Base-by-base conservation (phyloP, 2,329 filamentous ascomycete genomes). In the Fusarium buxicola region DNA sequence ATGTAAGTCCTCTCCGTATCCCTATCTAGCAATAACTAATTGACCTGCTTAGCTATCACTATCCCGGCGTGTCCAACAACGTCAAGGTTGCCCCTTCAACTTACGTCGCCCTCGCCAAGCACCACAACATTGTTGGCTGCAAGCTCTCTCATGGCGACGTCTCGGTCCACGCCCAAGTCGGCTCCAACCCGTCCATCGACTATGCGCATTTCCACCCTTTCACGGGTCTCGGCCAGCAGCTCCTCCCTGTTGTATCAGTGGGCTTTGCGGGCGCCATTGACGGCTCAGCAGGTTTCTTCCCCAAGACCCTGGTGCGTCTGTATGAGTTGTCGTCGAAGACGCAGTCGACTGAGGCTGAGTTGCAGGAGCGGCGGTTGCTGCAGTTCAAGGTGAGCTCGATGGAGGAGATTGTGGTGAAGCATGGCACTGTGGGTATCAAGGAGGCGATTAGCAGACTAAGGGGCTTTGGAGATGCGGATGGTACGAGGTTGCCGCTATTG, bases 141-240 rank as follows among this genome's bases (percentile, higher is more conserved):
- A 90, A 90, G 76, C 83, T 90, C 66, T 89, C 86, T 1, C 88
- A 90, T 72, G 87, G 86, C 46, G 86, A 89, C 70, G 81, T 89
- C 41, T 88, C 86, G n/a, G 80, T 84, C 66, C 86, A 89, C 71
- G 80, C 83, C 5, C 84, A 89, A 72, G 83, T 89, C 55, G 85
- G 84, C 5, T 79, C 82, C 5, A 84, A 82, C 66, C 87, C 87
- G 0, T 72, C 78, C 43, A 87, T 90, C 69, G 84, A 89, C 73
- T 81, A 85, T 68, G 69, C 74, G 3, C 76, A 82, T 41, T 90
- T 90, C 76, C 81, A 80, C 64, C 83, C 86, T 27, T 90, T 85
- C 77, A 88, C 86, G 4, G 87, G 88, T 0, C 80, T 89, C 2
- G 88, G 87, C 4, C 87, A 90, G 71, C 88, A 89, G 70, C 79